A percentile compares a stretch with the other conserved stretches of the same genome.
phyloP scores from a whole-genome alignment of 805 yeast genomes.

The Barnettozyma sucrosica region DNA sequence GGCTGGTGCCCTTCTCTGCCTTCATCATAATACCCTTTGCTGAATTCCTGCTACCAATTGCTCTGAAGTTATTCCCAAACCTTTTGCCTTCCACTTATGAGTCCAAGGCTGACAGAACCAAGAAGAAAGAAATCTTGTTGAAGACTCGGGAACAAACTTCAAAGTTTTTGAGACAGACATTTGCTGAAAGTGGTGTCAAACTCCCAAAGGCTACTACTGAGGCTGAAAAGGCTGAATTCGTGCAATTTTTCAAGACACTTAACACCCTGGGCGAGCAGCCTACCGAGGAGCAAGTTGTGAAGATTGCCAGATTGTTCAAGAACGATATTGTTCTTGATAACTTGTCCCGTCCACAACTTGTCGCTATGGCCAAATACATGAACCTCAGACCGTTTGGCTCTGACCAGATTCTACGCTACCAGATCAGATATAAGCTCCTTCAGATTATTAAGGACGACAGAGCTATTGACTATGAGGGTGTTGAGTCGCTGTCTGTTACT shows the following conservation, averaged over 20 bases:
- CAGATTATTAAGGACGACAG: conserved; percentile 90
- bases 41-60: conserved; percentile 83
- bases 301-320: conserved; percentile 85
- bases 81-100: conserved; percentile 90
- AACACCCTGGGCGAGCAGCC: conserved; percentile 57
- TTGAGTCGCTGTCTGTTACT: conserved; percentile 66
- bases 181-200: conserved; percentile 62
- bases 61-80: conserved; percentile 89
- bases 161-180: conserved; percentile 56
- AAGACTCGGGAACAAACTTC: conserved; percentile 62
- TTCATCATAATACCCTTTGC: conserved; percentile 92
- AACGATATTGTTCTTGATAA: conserved; percentile 93
- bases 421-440: conserved; percentile 85
- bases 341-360: conserved; percentile 82
- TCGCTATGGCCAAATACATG: conserved; percentile 90
- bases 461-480: conserved; percentile 91
- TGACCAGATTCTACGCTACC: conserved; percentile 84
- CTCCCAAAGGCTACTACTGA: conserved; percentile 60
- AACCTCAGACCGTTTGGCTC: conserved; percentile 90
- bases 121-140: conserved; percentile 49
- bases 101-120: conserved; percentile 52
- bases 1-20: conserved; percentile 90
- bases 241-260: conserved; percentile 69
- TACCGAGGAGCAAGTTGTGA: conserved; percentile 62
- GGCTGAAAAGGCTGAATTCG: conserved; percentile 71